A percentile compares a stretch with the other conserved stretches of the same genome.
Conservation (phyloP, 495 filamentous ascomycete species). For the Xanthoparmelia taractica region DNA sequence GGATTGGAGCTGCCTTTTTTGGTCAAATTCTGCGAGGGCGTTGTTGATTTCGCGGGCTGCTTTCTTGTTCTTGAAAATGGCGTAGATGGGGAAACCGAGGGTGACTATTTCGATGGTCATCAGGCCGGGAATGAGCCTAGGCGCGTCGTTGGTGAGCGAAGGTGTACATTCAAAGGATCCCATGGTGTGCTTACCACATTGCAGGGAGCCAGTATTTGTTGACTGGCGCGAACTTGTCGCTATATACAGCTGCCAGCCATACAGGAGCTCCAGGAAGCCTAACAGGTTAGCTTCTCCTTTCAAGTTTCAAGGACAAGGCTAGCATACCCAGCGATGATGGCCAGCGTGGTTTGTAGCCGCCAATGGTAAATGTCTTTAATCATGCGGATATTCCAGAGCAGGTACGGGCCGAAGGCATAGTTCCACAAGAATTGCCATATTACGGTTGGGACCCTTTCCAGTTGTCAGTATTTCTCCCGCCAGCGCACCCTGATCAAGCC, state of each 20-base stretch:
- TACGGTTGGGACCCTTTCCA: conserved; percentile 45
- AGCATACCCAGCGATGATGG: conserved; percentile 47
- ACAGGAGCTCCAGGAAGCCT: conserved; percentile 58
- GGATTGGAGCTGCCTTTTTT: conserved; percentile 31
- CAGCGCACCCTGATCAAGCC: conserved; percentile 19
- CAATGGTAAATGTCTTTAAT: conserved; percentile 60
- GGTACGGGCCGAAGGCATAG: conserved; percentile 45
- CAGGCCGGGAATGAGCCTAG: conserved; percentile 47
- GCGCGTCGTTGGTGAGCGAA: background rate
- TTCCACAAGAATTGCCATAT: conserved; percentile 56
- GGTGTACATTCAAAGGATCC: background rate
- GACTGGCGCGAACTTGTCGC: conserved; percentile 45
- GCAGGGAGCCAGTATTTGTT: conserved; percentile 47
- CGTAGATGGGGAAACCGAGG: conserved; percentile 48
- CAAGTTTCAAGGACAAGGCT: background rate
- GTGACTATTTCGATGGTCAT: conserved; percentile 46
- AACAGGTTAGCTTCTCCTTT: conserved; percentile 7
- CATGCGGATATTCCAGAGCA: conserved; percentile 38
- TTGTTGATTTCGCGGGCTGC: conserved; percentile 30
- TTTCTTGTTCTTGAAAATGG: conserved; percentile 35
- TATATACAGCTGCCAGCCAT: conserved; percentile 55
- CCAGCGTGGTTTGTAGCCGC: conserved; percentile 54
- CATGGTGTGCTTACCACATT: conserved; percentile 40
- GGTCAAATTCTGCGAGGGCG: conserved; percentile 35
- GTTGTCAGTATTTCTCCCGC: conserved; percentile 18